These are phyloP conservation scores for Ustilago hordei DNA, from an alignment of 1,284 basidiomycete species.

Conservation along the genomic window DNA sequence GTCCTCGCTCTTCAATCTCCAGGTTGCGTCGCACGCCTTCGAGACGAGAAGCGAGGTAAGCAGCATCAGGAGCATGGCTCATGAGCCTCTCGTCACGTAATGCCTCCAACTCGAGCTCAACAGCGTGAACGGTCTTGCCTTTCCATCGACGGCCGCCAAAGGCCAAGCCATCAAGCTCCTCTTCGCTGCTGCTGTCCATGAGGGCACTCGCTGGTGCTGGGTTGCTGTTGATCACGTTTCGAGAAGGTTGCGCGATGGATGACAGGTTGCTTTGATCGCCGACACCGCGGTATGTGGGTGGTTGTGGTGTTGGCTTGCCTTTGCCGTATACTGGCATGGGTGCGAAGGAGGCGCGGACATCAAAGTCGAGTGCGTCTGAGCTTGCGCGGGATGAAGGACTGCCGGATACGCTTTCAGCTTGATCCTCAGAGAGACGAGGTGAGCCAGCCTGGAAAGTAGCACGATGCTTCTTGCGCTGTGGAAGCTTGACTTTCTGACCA, in stretches of 20 bases:
- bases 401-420: constrained; percentile 19
- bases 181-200: constrained; percentile 28
- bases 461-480: constrained; percentile 38
- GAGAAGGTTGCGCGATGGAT: constrained; percentile 1
- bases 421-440: constrained; percentile 42
- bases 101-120: constrained; percentile 63
- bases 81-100: constrained; percentile 58
- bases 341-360: constrained; percentile 59
- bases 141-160: constrained; percentile 58
- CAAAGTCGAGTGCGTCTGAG: constrained; percentile 49
- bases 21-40: constrained; percentile 60
- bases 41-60: constrained; percentile 60
- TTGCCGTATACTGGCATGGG: constrained; percentile 53
- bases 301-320: constrained; percentile 13
- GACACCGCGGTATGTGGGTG: constrained; percentile 20
- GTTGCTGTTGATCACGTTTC: background rate
- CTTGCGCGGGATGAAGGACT: constrained; percentile 30
- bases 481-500: constrained; percentile 30
- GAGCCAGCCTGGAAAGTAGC: constrained; percentile 52
- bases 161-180: constrained; percentile 45
- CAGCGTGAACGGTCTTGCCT: constrained; percentile 65
- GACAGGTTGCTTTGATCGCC: constrained; percentile 12
- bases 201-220: background rate
- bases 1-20: constrained; percentile 52
- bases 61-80: constrained; percentile 63